These are phyloP conservation scores for Globisporangium spiculum DNA, from an alignment of 352 stramenopile species.

Conservation along the genomic window DNA sequence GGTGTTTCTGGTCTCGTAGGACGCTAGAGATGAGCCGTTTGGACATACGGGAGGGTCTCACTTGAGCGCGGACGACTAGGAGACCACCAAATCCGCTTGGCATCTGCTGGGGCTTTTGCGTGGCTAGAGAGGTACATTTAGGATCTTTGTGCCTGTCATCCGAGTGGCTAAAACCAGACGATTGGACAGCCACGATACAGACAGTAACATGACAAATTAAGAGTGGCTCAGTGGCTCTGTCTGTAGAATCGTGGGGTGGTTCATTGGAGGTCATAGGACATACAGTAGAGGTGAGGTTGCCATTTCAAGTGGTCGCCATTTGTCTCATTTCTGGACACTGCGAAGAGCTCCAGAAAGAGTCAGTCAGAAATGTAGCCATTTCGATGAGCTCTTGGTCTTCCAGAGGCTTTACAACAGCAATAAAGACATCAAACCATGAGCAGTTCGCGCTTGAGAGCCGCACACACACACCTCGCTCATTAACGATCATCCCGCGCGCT, in stretches of 20 bases:
- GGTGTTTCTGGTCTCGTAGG: neutral
- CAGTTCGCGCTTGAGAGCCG: neutral
- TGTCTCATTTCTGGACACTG: neutral
- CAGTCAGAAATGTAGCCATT: neutral
- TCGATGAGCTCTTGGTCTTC: neutral
- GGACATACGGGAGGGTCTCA: neutral
- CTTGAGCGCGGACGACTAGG: neutral
- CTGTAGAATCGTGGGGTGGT: neutral
- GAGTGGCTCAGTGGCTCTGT: neutral
- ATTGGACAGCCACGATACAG: neutral
- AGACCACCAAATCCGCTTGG: neutral
- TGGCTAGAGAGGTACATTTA: neutral
- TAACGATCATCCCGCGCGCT: neutral
- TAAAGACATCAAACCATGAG: neutral
- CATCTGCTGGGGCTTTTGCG: neutral
- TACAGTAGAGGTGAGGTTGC: neutral
- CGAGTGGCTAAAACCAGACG: neutral
- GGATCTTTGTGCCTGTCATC: neutral
- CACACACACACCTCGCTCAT: neutral
- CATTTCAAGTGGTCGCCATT: neutral
- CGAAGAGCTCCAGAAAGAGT: neutral
- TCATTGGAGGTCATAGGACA: neutral
- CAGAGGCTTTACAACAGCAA: neutral
- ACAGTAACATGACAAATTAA: no score
- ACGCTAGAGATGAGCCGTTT: neutral